These are phyloP conservation scores for Cryptomeria japonica DNA, from an alignment of 75 land plant genomes.

Conservation along the genomic window DNA sequence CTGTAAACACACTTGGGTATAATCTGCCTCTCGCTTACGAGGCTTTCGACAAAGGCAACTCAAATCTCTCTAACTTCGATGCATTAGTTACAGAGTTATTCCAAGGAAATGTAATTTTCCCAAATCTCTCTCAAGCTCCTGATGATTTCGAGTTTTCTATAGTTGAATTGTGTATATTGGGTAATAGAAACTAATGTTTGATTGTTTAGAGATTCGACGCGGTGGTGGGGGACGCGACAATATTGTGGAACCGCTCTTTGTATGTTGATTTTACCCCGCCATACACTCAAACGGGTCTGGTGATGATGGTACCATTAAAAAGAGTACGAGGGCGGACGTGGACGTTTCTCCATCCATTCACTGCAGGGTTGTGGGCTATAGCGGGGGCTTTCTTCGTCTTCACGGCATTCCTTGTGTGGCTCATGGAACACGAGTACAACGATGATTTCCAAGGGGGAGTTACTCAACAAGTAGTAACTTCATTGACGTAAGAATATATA, in stretches of 20 bases:
- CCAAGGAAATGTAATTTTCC: no score
- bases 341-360: constrained; percentile 15
- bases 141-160: background rate
- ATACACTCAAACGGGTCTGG: constrained; percentile 13
- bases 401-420: constrained; percentile 22
- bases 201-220: constrained; percentile 19
- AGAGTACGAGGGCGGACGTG: background rate
- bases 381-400: constrained; percentile 6
- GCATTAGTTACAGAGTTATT: background rate
- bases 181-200: no score
- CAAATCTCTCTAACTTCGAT: background rate
- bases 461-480: background rate
- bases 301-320: constrained; percentile 15
- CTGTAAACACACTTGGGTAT: background rate
- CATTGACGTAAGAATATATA: background rate
- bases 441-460: constrained; percentile 2
- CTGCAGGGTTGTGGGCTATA: constrained; percentile 16
- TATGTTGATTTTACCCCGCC: constrained; percentile 26
- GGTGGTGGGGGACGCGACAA: constrained; percentile 16
- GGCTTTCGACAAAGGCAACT: background rate
- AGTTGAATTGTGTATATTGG: background rate
- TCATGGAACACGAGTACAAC: constrained; percentile 11
- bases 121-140: background rate
- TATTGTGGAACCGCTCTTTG: background rate
- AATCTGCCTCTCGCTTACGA: background rate